These are phyloP conservation scores for Alternaria sp. DNA, from an alignment of 2,329 filamentous ascomycete species.

Conservation along the genomic window DNA sequence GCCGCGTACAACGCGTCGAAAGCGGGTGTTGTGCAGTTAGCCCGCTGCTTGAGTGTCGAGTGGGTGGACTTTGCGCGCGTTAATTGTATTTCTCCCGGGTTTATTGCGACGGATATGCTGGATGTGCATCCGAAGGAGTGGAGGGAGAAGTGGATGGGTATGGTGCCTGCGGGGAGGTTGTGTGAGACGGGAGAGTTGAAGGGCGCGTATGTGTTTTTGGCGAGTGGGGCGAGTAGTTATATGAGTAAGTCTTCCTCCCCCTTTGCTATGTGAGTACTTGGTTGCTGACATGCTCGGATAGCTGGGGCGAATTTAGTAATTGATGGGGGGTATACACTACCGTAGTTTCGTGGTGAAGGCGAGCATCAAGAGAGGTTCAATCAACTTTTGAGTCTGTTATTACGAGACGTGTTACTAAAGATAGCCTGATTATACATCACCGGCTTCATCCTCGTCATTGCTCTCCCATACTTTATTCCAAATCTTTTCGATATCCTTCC, in stretches of 20 bases:
- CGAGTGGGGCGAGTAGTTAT: slow-evolving; percentile 16
- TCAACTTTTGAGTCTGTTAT: neutral
- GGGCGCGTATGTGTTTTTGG: slow-evolving; percentile 33
- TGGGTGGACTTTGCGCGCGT: slow-evolving; percentile 59
- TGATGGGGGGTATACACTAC: neutral
- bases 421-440: too few species aligned
- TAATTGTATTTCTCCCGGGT: slow-evolving; percentile 83
- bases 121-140: slow-evolving; percentile 39
- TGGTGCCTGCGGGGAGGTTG: slow-evolving; percentile 47
- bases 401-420: neutral
- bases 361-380: neutral
- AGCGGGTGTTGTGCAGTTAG: slow-evolving; percentile 28
- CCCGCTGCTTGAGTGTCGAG: slow-evolving; percentile 24
- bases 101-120: slow-evolving; percentile 76
- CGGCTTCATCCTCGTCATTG: neutral
- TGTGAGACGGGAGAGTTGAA: slow-evolving; percentile 50
- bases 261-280: neutral
- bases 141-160: slow-evolving; percentile 43
- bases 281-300: neutral
- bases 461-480: neutral
- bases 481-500: neutral
- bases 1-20: slow-evolving; percentile 74
- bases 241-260: slow-evolving; percentile 12
- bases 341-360: neutral
- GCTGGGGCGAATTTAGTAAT: slow-evolving; percentile 1